Conservation (phyloP, 345 rosid genomes). For the Lepidium aucheri region DNA sequence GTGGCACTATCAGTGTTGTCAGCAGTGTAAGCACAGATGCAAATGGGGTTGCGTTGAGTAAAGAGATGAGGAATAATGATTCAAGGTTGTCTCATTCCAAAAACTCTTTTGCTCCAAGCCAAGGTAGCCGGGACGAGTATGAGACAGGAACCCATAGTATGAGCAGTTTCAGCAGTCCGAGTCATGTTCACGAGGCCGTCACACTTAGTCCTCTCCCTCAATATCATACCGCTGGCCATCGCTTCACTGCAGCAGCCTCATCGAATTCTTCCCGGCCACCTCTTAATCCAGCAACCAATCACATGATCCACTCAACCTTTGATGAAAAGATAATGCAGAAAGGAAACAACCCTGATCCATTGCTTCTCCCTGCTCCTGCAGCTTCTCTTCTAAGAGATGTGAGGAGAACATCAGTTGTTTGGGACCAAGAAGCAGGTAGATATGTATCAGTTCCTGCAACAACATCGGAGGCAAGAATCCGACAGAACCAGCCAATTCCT, state of each 20-base stretch:
- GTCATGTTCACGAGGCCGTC: conserved; percentile 69
- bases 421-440: conserved; percentile 96
- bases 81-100: conserved; percentile 37
- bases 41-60: conserved; percentile 35
- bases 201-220: conserved; percentile 85
- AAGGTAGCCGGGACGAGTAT: conserved; percentile 82
- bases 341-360: conserved; percentile 47
- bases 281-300: conserved; percentile 38
- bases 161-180: conserved; percentile 93
- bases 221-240: conserved; percentile 38
- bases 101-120: conserved; percentile 77
- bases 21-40: conserved; percentile 80
- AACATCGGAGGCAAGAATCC: conserved; percentile 57
- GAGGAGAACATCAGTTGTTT: conserved; percentile 80
- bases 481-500: conserved; percentile 37
- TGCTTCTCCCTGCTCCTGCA: conserved; percentile 60
- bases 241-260: conserved; percentile 22
- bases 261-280: conserved; percentile 32
- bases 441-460: conserved; percentile 74
- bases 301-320: conserved; percentile 31
- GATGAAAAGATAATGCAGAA: conserved; percentile 55
- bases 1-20: conserved; percentile 67
- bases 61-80: conserved; percentile 47
- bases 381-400: conserved; percentile 83
- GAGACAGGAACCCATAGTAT: conserved; percentile 77